phyloP scores from a whole-genome alignment of 2,329 filamentous ascomycete genomes.

The Curvularia sp. region DNA sequence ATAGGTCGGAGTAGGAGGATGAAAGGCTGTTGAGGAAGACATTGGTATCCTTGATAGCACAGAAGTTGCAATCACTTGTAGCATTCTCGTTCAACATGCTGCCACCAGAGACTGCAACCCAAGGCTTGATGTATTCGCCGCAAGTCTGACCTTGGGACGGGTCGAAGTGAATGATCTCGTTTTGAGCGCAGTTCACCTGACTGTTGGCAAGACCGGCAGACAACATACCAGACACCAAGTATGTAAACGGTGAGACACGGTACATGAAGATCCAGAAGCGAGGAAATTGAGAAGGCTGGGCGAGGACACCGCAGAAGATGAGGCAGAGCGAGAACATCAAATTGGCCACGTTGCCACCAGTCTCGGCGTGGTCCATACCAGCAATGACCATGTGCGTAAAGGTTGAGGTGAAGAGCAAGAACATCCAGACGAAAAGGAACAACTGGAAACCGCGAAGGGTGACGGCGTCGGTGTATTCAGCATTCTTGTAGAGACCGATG shows the following conservation, averaged over 20 bases:
- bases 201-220: conserved; percentile 73
- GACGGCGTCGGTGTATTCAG: conserved; percentile 65
- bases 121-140: conserved; percentile 49
- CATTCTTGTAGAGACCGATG: conserved; percentile 77
- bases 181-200: conserved; percentile 68
- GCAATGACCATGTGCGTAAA: conserved; percentile 82
- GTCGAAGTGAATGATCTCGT: conserved; percentile 73
- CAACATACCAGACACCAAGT: conserved; percentile 76
- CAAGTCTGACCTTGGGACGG: conserved; percentile 61
- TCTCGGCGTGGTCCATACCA: conserved; percentile 76
- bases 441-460: conserved; percentile 76
- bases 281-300: conserved; percentile 67
- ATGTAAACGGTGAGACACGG: conserved; percentile 81
- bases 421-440: conserved; percentile 77
- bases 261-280: conserved; percentile 88
- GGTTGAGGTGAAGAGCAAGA: conserved; percentile 81
- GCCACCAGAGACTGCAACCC: conserved; percentile 44
- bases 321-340: conserved; percentile 75
- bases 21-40: conserved; percentile 53
- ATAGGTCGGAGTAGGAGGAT: conserved; percentile 55
- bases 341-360: conserved; percentile 77
- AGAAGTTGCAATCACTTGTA: conserved; percentile 51
- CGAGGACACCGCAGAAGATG: conserved; percentile 78
- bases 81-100: conserved; percentile 47
- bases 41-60: conserved; percentile 54